Conservation (phyloP, 2,329 filamentous ascomycete genomes). For the Cladosporium phlei region DNA sequence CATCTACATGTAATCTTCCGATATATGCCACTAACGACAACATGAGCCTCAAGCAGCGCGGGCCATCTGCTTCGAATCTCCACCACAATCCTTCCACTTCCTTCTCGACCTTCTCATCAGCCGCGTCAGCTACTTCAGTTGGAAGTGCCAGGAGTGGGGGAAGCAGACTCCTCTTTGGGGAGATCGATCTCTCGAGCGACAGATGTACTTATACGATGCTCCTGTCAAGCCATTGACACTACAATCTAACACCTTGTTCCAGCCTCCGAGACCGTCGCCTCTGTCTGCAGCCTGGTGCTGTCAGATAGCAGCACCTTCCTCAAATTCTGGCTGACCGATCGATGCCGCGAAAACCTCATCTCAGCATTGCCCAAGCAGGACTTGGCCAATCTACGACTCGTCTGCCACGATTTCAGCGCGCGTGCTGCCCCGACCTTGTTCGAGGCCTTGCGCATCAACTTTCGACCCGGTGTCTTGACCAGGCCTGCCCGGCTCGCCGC, state of each 20-base stretch:
- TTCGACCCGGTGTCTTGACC: conserved; percentile 70
- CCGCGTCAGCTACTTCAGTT: conserved; percentile 31
- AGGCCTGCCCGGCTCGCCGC: conserved; percentile 68
- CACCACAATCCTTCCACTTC: conserved; percentile 31
- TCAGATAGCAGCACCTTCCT: conserved; percentile 47
- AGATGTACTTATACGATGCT: conserved; percentile 29
- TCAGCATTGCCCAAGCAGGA: conserved; percentile 39
- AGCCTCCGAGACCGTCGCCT: conserved; percentile 43
- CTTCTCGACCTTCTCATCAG: conserved; percentile 30
- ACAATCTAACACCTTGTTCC: conserved; percentile 13
- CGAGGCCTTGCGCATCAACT: conserved; percentile 63
- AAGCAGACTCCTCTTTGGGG: conserved; percentile 43
- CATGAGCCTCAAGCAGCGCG: conserved; percentile 28
- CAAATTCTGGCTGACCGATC: conserved; percentile 47
- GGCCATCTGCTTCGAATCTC: conserved; percentile 22
- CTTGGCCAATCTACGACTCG: conserved; percentile 53
- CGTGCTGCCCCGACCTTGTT: conserved; percentile 67
- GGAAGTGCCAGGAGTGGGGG: conserved; percentile 34
- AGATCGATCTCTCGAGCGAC: conserved; percentile 43
- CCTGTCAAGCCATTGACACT: conserved; percentile 1
- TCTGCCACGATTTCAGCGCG: conserved; percentile 66
- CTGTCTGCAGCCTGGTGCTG: conserved; percentile 46
- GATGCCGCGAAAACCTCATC: conserved; percentile 43
- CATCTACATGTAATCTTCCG: neutral
- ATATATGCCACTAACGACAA: conserved; percentile 11